phyloP scores from a whole-genome alignment of 768 basidiomycete species.

The Gymnopilus junonius region DNA sequence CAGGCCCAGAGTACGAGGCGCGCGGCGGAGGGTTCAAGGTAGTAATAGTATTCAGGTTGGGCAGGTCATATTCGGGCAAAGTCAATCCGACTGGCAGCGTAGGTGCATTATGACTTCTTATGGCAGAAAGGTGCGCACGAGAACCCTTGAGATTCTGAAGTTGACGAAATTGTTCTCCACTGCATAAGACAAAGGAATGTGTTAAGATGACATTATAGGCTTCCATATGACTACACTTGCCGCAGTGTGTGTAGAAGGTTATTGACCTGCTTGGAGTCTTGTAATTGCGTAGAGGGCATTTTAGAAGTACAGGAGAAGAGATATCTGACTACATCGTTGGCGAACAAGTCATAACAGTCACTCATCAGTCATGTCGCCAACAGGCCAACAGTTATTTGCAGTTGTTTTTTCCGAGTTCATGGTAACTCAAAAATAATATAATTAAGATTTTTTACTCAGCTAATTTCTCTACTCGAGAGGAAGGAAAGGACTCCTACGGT shows the following conservation, averaged over 20 bases:
- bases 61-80: conserved; percentile 19
- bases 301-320: neutral
- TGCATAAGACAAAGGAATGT: conserved; percentile 26
- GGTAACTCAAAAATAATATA: neutral
- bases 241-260: conserved; percentile 55
- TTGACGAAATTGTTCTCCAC: conserved; percentile 76
- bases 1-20: conserved; percentile 48
- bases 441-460: neutral
- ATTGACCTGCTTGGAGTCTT: conserved; percentile 38
- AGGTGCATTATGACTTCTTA: conserved; percentile 42
- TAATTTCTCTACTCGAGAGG: conserved; percentile 58
- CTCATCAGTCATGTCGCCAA: neutral
- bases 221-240: conserved; percentile 30
- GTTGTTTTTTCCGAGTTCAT: neutral
- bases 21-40: conserved; percentile 2
- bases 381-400: neutral
- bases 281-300: conserved; percentile 11
- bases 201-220: neutral
- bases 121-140: conserved; percentile 31
- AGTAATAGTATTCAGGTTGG: neutral
- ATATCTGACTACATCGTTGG: neutral
- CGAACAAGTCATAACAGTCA: neutral
- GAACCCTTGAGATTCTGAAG: conserved; percentile 56
- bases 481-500: conserved; percentile 78
- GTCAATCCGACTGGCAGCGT: conserved; percentile 49